phyloP scores from a whole-genome alignment of 805 yeast species.

The Cyberlindnera misumaiensis region DNA sequence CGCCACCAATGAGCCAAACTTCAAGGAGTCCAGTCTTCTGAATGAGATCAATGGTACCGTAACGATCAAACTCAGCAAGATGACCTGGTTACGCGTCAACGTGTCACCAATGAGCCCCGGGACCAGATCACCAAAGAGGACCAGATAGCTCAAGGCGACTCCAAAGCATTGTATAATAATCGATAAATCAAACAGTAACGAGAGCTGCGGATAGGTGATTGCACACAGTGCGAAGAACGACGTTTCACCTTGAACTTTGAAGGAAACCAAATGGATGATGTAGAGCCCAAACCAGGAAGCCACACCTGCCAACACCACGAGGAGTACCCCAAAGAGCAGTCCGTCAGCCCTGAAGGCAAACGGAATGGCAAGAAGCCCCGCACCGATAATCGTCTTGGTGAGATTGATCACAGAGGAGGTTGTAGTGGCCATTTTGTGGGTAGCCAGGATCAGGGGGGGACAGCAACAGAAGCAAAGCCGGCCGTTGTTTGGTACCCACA shows the following conservation, averaged over 20 bases:
- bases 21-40: conserved; percentile 59
- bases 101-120: conserved; percentile 48
- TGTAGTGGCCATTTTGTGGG: conserved; percentile 22
- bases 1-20: conserved; percentile 66
- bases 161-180: conserved; percentile 78
- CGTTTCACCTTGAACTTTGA: conserved; percentile 47
- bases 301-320: conserved; percentile 54
- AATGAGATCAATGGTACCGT: conserved; percentile 60
- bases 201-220: conserved; percentile 63
- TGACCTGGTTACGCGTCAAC: conserved; percentile 31
- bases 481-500: too few species aligned
- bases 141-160: conserved; percentile 63
- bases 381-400: conserved; percentile 74
- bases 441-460: neutral
- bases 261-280: conserved; percentile 53
- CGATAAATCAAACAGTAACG: conserved; percentile 67
- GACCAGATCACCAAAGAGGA: conserved; percentile 70
- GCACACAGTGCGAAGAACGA: conserved; percentile 68
- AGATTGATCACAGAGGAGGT: conserved; percentile 58
- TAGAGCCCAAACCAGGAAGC: conserved; percentile 65
- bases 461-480: too few species aligned
- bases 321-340: conserved; percentile 44
- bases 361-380: conserved; percentile 74
- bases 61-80: conserved; percentile 42
- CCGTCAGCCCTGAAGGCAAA: conserved; percentile 67